Conservation (phyloP, 306 rosid species). For the Begonia masoniana region DNA sequence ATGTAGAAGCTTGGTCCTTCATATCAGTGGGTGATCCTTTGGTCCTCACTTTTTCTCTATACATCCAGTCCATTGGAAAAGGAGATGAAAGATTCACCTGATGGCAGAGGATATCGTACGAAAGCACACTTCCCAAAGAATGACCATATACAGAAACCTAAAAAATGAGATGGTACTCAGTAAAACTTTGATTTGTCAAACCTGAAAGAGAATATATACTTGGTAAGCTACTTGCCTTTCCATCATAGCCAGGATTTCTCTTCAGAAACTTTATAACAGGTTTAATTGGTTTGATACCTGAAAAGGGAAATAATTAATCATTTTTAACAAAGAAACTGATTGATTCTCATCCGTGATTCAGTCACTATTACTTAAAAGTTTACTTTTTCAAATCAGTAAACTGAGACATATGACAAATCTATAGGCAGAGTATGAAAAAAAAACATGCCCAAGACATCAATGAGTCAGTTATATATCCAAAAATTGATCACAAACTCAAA, state of each 20-base stretch:
- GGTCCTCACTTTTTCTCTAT: slow-evolving; percentile 25
- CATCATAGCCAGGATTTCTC: slow-evolving; percentile 91
- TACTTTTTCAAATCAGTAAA: not conserved
- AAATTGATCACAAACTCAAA: too few species aligned
- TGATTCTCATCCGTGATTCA: not conserved
- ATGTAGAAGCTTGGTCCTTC: slow-evolving; percentile 19
- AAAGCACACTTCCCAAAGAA: slow-evolving; percentile 97
- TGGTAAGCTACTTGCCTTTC: slow-evolving; percentile 39
- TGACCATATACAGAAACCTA: slow-evolving; percentile 94
- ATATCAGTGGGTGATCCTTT: slow-evolving; percentile 20
- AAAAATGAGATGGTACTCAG: slow-evolving; percentile 1
- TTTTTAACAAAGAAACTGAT: too few species aligned
- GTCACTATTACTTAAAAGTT: not conserved
- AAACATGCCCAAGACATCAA: too few species aligned
- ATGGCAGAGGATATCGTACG: slow-evolving; percentile 98
- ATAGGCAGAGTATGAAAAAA: too few species aligned
- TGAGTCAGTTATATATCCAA: too few species aligned
- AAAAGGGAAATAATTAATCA: not conserved
- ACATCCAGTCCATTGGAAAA: slow-evolving; percentile 73
- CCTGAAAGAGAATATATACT: too few species aligned
- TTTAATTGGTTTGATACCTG: slow-evolving; percentile 93
- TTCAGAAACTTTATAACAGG: slow-evolving; percentile 68
- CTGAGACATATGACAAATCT: too few species aligned
- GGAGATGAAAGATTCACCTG: slow-evolving; percentile 67
- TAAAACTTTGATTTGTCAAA: too few species aligned